Percentiles rank a stretch among this genome's conserved stretches.
Conservation (phyloP, 257 asterid species). For the Fraxinus pennsylvanica region DNA sequence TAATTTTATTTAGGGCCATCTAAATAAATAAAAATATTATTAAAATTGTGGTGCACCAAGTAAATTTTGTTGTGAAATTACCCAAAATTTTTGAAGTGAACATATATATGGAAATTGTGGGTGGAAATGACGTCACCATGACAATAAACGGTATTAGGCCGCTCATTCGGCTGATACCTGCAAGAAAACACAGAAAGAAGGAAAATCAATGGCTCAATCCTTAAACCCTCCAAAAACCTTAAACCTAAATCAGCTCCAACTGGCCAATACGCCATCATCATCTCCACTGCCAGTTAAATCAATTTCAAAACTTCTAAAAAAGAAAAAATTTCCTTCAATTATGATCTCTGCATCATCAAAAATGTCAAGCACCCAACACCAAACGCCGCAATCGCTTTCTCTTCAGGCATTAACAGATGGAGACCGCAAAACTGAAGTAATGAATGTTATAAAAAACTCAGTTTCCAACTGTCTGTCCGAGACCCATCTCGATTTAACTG, state of each 20-base stretch:
- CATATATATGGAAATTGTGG: too few species aligned
- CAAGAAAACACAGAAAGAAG: not conserved
- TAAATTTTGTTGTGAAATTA: too few species aligned
- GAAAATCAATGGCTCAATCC: conserved; percentile 41
- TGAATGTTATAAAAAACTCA: conserved; percentile 53
- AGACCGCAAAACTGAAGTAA: conserved; percentile 55
- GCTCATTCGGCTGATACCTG: not conserved
- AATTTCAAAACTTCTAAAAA: conserved; percentile 9
- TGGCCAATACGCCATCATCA: conserved; percentile 24
- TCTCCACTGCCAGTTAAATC: conserved; percentile 23
- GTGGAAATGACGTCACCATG: too few species aligned
- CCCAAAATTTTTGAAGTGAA: too few species aligned
- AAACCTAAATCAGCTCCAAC: conserved; percentile 23
- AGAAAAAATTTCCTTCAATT: conserved; percentile 37
- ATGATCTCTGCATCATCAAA: conserved; percentile 44
- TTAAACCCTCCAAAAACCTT: conserved; percentile 50
- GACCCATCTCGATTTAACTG: conserved; percentile 68
- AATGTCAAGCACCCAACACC: conserved; percentile 30
- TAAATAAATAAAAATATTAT: too few species aligned
- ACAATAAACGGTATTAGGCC: not conserved
- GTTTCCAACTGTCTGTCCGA: conserved; percentile 71
- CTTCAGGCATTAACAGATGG: conserved; percentile 37
- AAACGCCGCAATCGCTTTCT: conserved; percentile 25
- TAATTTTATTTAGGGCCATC: too few species aligned
- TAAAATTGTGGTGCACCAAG: too few species aligned